phyloP scores from a whole-genome alignment of 345 rosid species.

The Hibiscus trionum region DNA sequence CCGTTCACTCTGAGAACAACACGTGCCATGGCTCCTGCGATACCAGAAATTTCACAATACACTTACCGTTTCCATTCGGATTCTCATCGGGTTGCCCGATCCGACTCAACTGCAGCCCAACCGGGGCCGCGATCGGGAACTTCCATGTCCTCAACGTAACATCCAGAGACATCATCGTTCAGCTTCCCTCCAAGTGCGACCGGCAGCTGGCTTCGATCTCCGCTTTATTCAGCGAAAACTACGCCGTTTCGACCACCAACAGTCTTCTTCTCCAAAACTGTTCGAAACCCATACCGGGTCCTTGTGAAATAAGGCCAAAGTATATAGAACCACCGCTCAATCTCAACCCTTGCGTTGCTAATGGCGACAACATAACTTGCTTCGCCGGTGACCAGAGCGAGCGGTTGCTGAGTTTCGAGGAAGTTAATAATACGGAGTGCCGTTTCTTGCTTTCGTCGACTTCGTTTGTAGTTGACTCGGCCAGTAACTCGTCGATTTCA shows the following conservation, averaged over 20 bases:
- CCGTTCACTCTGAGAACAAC: not conserved
- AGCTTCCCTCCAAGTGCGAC: slow-evolving; percentile 36
- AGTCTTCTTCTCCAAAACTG: slow-evolving; percentile 59
- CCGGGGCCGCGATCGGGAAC: slow-evolving; percentile 25
- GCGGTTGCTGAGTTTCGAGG: slow-evolving; percentile 17
- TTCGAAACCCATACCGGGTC: not conserved
- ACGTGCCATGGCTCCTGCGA: slow-evolving; percentile 32
- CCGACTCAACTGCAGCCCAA: slow-evolving; percentile 26
- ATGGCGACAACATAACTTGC: slow-evolving; percentile 37
- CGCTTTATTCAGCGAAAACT: slow-evolving; percentile 32
- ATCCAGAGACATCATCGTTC: slow-evolving; percentile 25
- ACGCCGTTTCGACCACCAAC: slow-evolving; percentile 41
- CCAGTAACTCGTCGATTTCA: slow-evolving; percentile 14
- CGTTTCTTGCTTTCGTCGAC: slow-evolving; percentile 41
- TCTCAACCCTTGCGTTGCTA: slow-evolving; percentile 11
- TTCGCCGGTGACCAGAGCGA: slow-evolving; percentile 14
- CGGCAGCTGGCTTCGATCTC: slow-evolving; percentile 24
- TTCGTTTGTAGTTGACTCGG: slow-evolving; percentile 23
- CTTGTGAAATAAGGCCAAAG: slow-evolving; percentile 34
- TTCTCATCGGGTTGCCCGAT: slow-evolving; percentile 53
- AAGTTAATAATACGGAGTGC: slow-evolving; percentile 28
- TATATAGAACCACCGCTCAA: slow-evolving; percentile 19
- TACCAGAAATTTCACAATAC: slow-evolving; percentile 5
- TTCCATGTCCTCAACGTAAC: slow-evolving; percentile 52
- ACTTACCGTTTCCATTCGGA: slow-evolving; percentile 63